These are phyloP conservation scores for Melaleuca alternifolia DNA, from an alignment of 345 rosid genomes.

Conservation along the genomic window DNA sequence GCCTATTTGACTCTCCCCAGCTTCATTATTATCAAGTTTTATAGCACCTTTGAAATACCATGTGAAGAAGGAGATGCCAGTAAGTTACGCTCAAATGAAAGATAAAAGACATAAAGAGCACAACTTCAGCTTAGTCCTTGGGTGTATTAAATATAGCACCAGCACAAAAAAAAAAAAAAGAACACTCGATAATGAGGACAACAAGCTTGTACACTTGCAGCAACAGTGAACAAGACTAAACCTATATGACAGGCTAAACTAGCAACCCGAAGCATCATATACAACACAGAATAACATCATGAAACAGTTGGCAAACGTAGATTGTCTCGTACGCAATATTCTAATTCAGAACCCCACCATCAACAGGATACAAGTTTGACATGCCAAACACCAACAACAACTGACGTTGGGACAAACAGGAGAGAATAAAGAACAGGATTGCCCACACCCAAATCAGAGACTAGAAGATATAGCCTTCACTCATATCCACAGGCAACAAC, in stretches of 20 bases:
- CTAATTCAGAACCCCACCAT: background rate
- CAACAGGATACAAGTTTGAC: background rate
- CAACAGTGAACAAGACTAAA: background rate
- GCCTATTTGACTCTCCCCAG: background rate
- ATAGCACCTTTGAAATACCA: background rate
- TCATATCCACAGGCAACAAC: background rate
- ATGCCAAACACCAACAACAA: background rate
- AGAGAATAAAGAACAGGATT: background rate
- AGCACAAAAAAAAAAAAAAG: background rate
- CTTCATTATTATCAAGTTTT: background rate
- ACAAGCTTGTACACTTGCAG: background rate
- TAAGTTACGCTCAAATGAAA: background rate
- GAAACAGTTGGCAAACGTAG: background rate
- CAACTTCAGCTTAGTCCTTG: background rate
- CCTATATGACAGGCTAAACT: background rate
- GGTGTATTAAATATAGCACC: background rate
- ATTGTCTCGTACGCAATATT: background rate
- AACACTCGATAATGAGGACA: background rate
- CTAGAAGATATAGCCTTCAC: background rate
- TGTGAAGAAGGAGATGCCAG: background rate
- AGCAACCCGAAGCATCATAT: background rate
- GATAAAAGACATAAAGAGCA: background rate
- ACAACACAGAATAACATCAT: background rate
- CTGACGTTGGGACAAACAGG: background rate
- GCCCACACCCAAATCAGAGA: background rate